Percentiles rank a stretch among this genome's conserved stretches.
These are phyloP conservation scores for Clohesyomyces aquaticus DNA, from an alignment of 495 filamentous ascomycete species.

Conservation along the genomic window DNA sequence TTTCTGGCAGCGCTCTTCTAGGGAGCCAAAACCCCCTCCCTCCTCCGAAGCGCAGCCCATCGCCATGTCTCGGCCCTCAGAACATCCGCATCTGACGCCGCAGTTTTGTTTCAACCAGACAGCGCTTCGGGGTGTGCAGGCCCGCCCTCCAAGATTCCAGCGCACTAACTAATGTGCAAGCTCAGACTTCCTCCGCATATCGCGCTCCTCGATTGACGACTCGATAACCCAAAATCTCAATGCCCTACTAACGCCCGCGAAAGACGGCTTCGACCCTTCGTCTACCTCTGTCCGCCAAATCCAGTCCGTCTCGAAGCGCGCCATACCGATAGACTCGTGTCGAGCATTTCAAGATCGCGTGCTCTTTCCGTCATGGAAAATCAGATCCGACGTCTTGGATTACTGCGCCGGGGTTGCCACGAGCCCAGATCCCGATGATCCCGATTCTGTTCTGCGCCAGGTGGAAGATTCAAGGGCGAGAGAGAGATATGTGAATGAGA, in stretches of 20 bases:
- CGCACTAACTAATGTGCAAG: conserved; percentile 31
- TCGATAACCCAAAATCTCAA: conserved; percentile 93
- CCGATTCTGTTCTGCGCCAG: conserved; percentile 70
- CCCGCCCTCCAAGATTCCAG: not conserved
- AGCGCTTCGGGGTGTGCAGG: conserved; percentile 72
- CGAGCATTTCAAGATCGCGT: conserved; percentile 74
- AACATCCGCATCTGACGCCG: conserved; percentile 70
- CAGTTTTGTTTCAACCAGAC: conserved; percentile 93
- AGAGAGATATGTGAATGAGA: conserved; percentile 81
- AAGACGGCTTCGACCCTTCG: conserved; percentile 73
- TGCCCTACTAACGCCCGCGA: conserved; percentile 77
- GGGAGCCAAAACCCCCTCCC: conserved; percentile 15
- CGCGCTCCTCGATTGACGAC: conserved; percentile 84
- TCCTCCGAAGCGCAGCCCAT: conserved; percentile 16
- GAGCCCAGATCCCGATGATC: conserved; percentile 84
- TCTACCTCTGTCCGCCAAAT: conserved; percentile 66
- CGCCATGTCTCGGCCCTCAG: conserved; percentile 68
- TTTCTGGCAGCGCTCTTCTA: conserved; percentile 40
- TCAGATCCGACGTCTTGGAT: conserved; percentile 78
- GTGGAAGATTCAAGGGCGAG: conserved; percentile 70
- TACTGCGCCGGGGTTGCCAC: conserved; percentile 92
- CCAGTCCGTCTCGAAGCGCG: conserved; percentile 43
- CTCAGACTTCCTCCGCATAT: conserved; percentile 90
- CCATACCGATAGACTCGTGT: conserved; percentile 67
- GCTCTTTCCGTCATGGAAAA: conserved; percentile 87